A percentile compares a stretch with the other conserved stretches of the same genome.
Evolutionary conservation across 805 yeast species (phyloP).

Genomic region (Saccharomycopsis synnaedendra): DNA sequence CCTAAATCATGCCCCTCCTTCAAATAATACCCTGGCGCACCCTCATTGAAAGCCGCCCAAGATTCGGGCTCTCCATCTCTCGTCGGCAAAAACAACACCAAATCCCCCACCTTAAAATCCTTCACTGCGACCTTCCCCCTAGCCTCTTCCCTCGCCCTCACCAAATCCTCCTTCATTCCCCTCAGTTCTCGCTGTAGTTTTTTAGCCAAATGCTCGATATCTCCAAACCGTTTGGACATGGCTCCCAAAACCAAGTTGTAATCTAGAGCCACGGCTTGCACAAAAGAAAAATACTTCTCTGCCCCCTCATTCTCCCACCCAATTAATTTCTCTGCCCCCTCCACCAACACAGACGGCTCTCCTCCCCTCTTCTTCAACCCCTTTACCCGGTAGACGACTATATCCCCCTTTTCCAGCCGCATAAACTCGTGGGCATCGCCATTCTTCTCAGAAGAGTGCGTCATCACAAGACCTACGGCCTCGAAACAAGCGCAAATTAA

Average conservation of each 20-base stretch:
- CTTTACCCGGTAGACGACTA: slow-evolving; percentile 62
- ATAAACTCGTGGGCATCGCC: slow-evolving; percentile 9
- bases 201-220: slow-evolving; percentile 84
- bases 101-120: slow-evolving; percentile 59
- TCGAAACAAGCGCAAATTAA: slow-evolving; percentile 52
- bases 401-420: slow-evolving; percentile 23
- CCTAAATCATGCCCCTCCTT: slow-evolving; percentile 27
- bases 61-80: slow-evolving; percentile 41
- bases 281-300: slow-evolving; percentile 19
- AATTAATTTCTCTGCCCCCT: slow-evolving; percentile 27
- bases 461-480: slow-evolving; percentile 63
- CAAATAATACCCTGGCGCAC: slow-evolving; percentile 75
- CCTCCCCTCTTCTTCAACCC: slow-evolving; percentile 49
- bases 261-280: slow-evolving; percentile 15
- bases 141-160: slow-evolving; percentile 21
- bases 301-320: slow-evolving; percentile 30
- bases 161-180: slow-evolving; percentile 25
- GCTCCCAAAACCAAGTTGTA: slow-evolving; percentile 26
- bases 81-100: slow-evolving; percentile 80
- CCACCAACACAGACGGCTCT: slow-evolving; percentile 22
- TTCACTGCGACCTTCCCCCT: slow-evolving; percentile 53
- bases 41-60: slow-evolving; percentile 94
- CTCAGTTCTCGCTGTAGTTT: slow-evolving; percentile 67
- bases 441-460: slow-evolving; percentile 20
- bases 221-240: slow-evolving; percentile 68